Evolutionary conservation across 345 rosid genomes (phyloP), one percentile per base, ranked within the genome.

Genomic region (Brassica carinata): DNA sequence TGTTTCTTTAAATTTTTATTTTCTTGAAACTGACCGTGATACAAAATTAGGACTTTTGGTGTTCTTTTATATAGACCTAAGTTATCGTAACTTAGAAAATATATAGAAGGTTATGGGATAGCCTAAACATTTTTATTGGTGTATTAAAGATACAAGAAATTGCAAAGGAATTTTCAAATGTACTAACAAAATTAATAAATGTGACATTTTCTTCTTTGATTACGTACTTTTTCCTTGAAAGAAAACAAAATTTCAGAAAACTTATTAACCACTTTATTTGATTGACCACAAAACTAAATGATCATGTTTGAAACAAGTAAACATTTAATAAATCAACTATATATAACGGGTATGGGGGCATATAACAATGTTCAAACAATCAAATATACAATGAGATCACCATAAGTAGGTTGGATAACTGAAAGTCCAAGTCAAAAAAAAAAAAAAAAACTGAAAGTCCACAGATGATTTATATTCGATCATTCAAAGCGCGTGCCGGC

Each of bases 81-180:
- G 3, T 3, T 72, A 19, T 11, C 51, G 31, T 8, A 19, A 43
- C 29, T 64, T 64, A 17, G 68, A 40, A 40, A 15, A 14, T 72
- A 27, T 62, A 23, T 62, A 73, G 36, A 38, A 72, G 14, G 8
- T 48, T 17, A 64, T 15, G 27, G 7, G 48, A 74, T 15, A 45
- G 17, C 7, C 13, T 45, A 29, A 43, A 17, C 13, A 18, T 59
- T 63, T 43, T n/a, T 29, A n/a, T 27, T 74, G 62, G 18, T 43
- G 45, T 64, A 29, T 29, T 29, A 27, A 74, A 27, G n/a, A 2
- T 64, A 27, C 62, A 45, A 45, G 77, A 74, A 73, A 29, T 43
- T 63, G 51, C 77, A 5, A 74, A 27, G 61, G 77, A 63, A 73
- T 27, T 63, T 74, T 61, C 76, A 26, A 62, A 23, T 23, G 17